phyloP scores from a whole-genome alignment of 1,139 yeast species.

The Hanseniaspora sp. region DNA sequence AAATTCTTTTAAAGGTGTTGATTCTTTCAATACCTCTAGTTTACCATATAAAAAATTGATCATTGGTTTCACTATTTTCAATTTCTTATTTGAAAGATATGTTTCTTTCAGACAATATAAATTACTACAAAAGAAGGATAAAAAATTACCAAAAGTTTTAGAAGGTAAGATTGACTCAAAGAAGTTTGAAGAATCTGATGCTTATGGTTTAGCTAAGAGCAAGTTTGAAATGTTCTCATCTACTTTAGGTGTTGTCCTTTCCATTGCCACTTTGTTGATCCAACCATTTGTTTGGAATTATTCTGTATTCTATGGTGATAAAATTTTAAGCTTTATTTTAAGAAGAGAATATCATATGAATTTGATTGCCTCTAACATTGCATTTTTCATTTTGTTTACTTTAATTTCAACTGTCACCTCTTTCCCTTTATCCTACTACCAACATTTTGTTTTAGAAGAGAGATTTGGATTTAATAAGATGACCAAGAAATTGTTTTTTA shows the following conservation, averaged over 20 bases:
- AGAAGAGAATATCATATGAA: conserved; percentile 22
- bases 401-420: conserved; percentile 42
- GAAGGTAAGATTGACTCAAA: conserved; percentile 56
- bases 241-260: conserved; percentile 47
- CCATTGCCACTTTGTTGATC: conserved; percentile 39
- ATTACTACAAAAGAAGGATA: conserved; percentile 43
- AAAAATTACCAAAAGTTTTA: conserved; percentile 48
- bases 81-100: conserved; percentile 63
- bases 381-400: conserved; percentile 46
- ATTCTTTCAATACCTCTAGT: neutral
- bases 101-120: conserved; percentile 67
- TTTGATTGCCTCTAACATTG: conserved; percentile 38
- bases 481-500: conserved; percentile 57
- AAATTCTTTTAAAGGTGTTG: neutral
- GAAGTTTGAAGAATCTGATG: conserved; percentile 67
- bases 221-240: conserved; percentile 49
- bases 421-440: conserved; percentile 62
- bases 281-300: conserved; percentile 59
- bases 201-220: conserved; percentile 73
- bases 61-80: conserved; percentile 64
- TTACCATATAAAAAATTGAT: conserved; percentile 65
- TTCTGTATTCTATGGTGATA: conserved; percentile 32
- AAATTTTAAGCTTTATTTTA: conserved; percentile 22
- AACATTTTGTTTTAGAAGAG: conserved; percentile 81
- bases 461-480: conserved; percentile 84